These are phyloP conservation scores for Cryptosporidium viatorum DNA, from an alignment of 169 alveolate genomes.

Conservation along the genomic window DNA sequence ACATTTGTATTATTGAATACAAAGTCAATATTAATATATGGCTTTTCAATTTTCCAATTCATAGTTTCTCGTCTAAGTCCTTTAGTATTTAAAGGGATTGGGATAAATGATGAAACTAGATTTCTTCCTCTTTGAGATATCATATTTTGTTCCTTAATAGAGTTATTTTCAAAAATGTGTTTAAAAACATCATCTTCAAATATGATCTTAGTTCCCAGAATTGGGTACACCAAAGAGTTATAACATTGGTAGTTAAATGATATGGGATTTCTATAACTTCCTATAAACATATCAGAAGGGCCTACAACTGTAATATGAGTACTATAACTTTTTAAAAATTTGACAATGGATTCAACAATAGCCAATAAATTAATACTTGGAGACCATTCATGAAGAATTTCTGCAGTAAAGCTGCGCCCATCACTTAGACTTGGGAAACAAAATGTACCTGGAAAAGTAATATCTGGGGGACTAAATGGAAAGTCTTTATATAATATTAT, in stretches of 20 bases:
- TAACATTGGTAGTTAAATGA: conserved; percentile 56
- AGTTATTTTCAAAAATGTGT: neutral
- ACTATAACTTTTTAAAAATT: conserved; percentile 15
- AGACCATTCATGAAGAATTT: conserved; percentile 64
- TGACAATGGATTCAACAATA: neutral
- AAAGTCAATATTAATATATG: conserved; percentile 35
- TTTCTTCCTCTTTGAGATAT: conserved; percentile 36
- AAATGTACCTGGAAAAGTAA: conserved; percentile 64
- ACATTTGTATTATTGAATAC: conserved; percentile 59
- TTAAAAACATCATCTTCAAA: conserved; percentile 19
- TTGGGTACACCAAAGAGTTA: conserved; percentile 50
- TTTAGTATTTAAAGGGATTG: conserved; percentile 61
- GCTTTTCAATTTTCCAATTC: conserved; percentile 48
- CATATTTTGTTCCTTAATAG: neutral
- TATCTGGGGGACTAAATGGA: conserved; percentile 70
- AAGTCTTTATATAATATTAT: conserved; percentile 55
- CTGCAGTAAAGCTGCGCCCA: conserved; percentile 56
- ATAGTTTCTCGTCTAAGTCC: conserved; percentile 37
- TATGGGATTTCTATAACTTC: conserved; percentile 57
- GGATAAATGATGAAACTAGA: conserved; percentile 20
- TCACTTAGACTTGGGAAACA: conserved; percentile 75
- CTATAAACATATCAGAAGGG: conserved; percentile 32
- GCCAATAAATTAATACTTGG: conserved; percentile 42
- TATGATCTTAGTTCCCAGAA: conserved; percentile 2
- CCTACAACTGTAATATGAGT: conserved; percentile 27